Percentiles rank a stretch among this genome's conserved stretches.
Evolutionary conservation across 192 early-diverging fungal species (phyloP).

Genomic region (Mortierella alpina): DNA sequence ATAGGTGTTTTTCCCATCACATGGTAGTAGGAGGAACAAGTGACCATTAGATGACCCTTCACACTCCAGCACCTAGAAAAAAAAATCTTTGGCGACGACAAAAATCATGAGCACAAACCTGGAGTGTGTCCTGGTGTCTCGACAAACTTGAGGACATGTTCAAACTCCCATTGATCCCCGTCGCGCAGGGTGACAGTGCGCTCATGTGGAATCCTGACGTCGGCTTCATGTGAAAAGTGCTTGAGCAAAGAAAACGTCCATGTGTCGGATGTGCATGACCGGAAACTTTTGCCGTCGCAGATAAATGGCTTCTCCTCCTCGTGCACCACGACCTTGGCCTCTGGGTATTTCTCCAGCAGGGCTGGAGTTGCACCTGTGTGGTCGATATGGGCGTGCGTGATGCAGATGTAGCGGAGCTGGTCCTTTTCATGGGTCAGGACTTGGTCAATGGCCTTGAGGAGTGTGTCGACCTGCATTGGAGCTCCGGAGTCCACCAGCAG

Average conservation of each 20-base stretch:
- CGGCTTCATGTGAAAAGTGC: constrained; percentile 41
- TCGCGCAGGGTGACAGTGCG: constrained; percentile 25
- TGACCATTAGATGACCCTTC: background rate
- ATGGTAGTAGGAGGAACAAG: constrained; percentile 3
- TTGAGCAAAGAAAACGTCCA: constrained; percentile 40
- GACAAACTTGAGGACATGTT: constrained; percentile 48
- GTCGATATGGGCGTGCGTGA: constrained; percentile 54
- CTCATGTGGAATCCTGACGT: constrained; percentile 32
- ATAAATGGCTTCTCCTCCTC: constrained; percentile 46
- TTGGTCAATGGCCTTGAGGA: constrained; percentile 35
- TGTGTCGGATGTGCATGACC: constrained; percentile 23
- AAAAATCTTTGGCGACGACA: background rate
- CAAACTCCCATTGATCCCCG: constrained; percentile 53
- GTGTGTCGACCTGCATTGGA: constrained; percentile 26
- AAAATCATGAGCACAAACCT: constrained; percentile 14
- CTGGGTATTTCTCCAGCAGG: constrained; percentile 46
- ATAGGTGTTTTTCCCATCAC: background rate
- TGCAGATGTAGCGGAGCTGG: constrained; percentile 43
- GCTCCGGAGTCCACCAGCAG: constrained; percentile 45
- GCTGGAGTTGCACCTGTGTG: constrained; percentile 44
- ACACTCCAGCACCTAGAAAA: background rate
- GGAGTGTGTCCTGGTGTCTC: constrained; percentile 48
- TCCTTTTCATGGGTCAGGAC: constrained; percentile 41
- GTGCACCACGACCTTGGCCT: constrained; percentile 45
- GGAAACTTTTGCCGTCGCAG: constrained; percentile 33